Evolutionary conservation across 768 basidiomycete genomes (phyloP).

Genomic region (Suillus subalutaceus): DNA sequence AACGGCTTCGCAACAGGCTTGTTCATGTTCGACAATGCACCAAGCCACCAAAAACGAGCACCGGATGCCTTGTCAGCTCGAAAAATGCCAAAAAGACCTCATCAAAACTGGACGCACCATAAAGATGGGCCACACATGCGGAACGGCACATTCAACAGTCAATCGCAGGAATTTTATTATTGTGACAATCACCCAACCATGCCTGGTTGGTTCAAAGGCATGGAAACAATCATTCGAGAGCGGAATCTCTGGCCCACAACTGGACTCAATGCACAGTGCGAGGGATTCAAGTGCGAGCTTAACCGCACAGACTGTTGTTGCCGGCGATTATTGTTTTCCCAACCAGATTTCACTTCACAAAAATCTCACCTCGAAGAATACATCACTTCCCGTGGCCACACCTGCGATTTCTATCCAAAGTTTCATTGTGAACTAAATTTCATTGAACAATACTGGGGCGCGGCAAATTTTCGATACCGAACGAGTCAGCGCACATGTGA

Average conservation of each 20-base stretch:
- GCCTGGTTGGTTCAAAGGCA: neutral
- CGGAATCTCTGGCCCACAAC: neutral
- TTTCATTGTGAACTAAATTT: conserved; percentile 10
- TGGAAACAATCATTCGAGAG: neutral
- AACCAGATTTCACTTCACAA: neutral
- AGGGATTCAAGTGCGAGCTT: neutral
- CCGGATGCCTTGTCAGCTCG: conserved; percentile 28
- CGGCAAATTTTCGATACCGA: neutral
- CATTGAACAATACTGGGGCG: neutral
- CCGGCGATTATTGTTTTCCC: neutral
- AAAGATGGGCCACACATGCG: neutral
- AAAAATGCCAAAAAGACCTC: conserved; percentile 11
- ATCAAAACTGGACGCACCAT: neutral
- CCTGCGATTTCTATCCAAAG: neutral
- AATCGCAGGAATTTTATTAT: neutral
- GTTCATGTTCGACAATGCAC: conserved; percentile 31
- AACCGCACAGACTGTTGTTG: neutral
- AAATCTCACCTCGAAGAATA: neutral
- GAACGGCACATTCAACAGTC: neutral
- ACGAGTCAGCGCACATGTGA: neutral
- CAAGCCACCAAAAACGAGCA: conserved; percentile 28
- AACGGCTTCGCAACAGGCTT: conserved; percentile 21
- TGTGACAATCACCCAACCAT: neutral
- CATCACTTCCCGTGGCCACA: neutral
- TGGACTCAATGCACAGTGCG: neutral